Conservation (phyloP, 2,329 filamentous ascomycete species). For the Aureobasidium subglaciale region DNA sequence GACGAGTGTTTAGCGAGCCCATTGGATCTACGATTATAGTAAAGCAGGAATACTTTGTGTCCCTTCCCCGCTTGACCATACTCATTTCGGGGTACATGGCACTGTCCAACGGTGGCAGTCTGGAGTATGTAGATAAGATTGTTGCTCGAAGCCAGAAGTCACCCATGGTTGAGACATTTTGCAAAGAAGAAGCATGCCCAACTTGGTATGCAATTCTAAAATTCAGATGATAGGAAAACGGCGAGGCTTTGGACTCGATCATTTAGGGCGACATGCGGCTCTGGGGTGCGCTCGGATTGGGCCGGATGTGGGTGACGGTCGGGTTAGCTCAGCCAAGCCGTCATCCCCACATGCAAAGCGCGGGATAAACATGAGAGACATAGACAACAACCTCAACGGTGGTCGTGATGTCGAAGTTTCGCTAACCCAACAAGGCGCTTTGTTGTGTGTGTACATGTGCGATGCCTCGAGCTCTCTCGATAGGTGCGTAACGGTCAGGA, state of each 20-base stretch:
- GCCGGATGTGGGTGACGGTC: slow-evolving; percentile 3
- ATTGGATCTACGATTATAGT: no score
- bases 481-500: slow-evolving; percentile 2
- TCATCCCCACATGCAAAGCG: neutral
- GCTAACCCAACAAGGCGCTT: neutral
- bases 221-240: slow-evolving; percentile 5
- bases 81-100: neutral
- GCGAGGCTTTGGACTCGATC: neutral
- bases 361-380: neutral
- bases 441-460: slow-evolving; percentile 6
- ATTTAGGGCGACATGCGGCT: neutral
- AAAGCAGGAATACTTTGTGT: neutral
- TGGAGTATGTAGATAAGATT: neutral
- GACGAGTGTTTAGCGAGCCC: neutral
- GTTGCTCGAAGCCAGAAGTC: neutral
- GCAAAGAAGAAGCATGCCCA: neutral
- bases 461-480: neutral
- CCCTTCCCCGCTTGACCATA: neutral
- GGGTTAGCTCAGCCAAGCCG: neutral
- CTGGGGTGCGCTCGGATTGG: neutral
- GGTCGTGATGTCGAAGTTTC: neutral
- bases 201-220: neutral
- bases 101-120: neutral
- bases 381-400: neutral
- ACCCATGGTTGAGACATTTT: neutral